Evolutionary conservation across 2,329 filamentous ascomycete species (phyloP), one percentile per base, ranked within the genome.

Genomic region (Aspergillus intermedius): DNA sequence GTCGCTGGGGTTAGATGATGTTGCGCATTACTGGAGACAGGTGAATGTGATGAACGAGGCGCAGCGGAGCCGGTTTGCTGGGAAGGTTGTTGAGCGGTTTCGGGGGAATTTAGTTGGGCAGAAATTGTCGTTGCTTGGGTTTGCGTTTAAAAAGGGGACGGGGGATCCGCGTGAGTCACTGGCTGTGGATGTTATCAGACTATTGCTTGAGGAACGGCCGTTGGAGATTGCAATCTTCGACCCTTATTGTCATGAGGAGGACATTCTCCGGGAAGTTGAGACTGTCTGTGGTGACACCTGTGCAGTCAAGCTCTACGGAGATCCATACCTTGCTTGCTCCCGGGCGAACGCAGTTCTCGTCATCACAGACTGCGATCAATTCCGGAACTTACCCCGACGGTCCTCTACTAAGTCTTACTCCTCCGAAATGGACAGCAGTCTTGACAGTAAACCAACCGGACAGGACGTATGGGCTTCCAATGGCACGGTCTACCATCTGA

Each of bases 141-240:
- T 84, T 57, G 83, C 86, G 7, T 91, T 88, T 72, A 91, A 91
- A 75, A 86, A 87, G 69, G 80, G 88, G 65, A 91, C 87, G 0
- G 81, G 79, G 19, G 87, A 91, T 62, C 87, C 84, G 4, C 78
- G 87, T 34, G 86, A 89, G 63, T 82, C 80, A 40, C 80, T 84
- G 0, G 83, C 84, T 0, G 75, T 87, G 19, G 81, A 83, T 55
- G 80, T 88, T 54, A 80, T 88, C 65, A 79, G 78, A 54, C 77
- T 76, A 10, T 72, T 90, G 17, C 72, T 86, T 8, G 78, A 82
- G 52, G 85, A 89, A 62, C 74, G 76, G 23, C 80, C 83, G 0
- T 72, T 71, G 4, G 80, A 84, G 61, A 77, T 88, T 45, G 77
- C 81, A 43, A 79, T 88, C 49, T 88, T 82, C 61, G 86, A 90